Base-by-base conservation (phyloP, 2,329 filamentous ascomycete genomes). In the Cladobotryum protrusum region DNA sequence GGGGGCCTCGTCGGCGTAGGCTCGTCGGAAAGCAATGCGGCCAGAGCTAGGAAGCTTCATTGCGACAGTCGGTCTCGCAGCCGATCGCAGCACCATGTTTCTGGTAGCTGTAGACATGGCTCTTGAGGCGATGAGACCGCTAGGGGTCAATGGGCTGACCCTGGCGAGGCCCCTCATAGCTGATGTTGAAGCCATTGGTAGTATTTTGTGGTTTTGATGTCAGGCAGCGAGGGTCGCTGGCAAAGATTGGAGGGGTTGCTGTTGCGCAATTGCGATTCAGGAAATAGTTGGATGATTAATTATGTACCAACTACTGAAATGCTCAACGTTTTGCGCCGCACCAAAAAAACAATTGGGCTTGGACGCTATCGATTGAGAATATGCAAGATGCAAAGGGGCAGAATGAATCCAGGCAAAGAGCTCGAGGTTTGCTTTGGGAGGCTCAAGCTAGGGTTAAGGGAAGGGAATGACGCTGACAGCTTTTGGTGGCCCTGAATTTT, bases 1-100 rank as follows among this genome's bases (percentile, higher is more conserved):
- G 47, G 73, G 72, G 24, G 72, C 67, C 53, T 71, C 72, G 60
- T 82, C 76, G 49, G 81, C 78, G 56, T 77, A 77, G 52, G 67
- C 63, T 60, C 74, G 67, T 51, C 66, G 65, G 62, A 74, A 73
- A 39, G 66, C 68, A 52, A 67, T 65, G 61, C 64, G 72, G 56
- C 62, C 68, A 49, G 63, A 65, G 52, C 57, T 59, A 42, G 59
- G 57, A 46, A 68, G 66, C 55, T 62, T 64, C 59, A 66, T 65
- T 57, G 68, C 55, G 45, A 67, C 55, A 40, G 62, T 59, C 45
- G 65, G 67, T 43, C 59, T 63, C 52, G 59, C 51, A 35, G 56
- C 52, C 13, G 54, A 52, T 35, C 54, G 55, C 19, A 58, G 34
- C 37, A 54, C 34, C 43, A 61, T 58, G 35, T 57, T 29, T 36